Evolutionary conservation across 2,329 filamentous ascomycete species (phyloP).

Genomic region (Ascochyta rabiei): DNA sequence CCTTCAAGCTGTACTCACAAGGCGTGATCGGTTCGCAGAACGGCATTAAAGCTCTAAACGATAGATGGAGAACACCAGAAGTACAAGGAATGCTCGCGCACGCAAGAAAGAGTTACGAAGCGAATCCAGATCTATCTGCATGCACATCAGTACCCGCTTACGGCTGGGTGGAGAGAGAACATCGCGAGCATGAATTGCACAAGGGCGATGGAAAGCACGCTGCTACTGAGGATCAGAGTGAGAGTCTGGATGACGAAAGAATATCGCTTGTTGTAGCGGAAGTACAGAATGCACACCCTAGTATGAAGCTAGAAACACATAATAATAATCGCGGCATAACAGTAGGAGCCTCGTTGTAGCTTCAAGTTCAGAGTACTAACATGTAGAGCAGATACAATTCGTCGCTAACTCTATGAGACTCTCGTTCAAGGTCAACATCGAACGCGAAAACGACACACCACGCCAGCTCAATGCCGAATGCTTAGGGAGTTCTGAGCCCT

Average conservation of each 20-base stretch:
- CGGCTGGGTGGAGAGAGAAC: constrained; percentile 47
- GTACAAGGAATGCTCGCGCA: constrained; percentile 45
- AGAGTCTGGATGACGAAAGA: constrained; percentile 27
- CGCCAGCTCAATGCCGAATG: constrained; percentile 41
- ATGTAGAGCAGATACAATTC: constrained; percentile 30
- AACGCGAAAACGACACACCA: constrained; percentile 31
- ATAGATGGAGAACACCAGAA: constrained; percentile 46
- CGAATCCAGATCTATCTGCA: constrained; percentile 47
- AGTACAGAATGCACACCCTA: constrained; percentile 32
- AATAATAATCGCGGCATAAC: constrained; percentile 33
- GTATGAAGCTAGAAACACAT: constrained; percentile 35
- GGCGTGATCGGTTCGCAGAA: constrained; percentile 45
- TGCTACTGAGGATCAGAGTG: constrained; percentile 4
- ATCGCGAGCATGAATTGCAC: constrained; percentile 24
- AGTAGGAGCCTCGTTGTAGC: constrained; percentile 20
- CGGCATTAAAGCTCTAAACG: constrained; percentile 46
- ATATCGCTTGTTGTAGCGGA: constrained; percentile 31
- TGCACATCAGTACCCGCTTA: constrained; percentile 42
- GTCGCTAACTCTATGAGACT: constrained; percentile 30
- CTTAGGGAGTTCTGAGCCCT: constrained; percentile 35
- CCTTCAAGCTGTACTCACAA: constrained; percentile 49
- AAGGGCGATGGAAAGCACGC: constrained; percentile 14
- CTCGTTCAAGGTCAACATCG: constrained; percentile 38
- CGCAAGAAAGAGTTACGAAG: constrained; percentile 43
- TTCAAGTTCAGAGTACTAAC: constrained; percentile 4